Evolutionary conservation across 2,329 filamentous ascomycete species (phyloP).

Genomic region (Cercospora zeina): DNA sequence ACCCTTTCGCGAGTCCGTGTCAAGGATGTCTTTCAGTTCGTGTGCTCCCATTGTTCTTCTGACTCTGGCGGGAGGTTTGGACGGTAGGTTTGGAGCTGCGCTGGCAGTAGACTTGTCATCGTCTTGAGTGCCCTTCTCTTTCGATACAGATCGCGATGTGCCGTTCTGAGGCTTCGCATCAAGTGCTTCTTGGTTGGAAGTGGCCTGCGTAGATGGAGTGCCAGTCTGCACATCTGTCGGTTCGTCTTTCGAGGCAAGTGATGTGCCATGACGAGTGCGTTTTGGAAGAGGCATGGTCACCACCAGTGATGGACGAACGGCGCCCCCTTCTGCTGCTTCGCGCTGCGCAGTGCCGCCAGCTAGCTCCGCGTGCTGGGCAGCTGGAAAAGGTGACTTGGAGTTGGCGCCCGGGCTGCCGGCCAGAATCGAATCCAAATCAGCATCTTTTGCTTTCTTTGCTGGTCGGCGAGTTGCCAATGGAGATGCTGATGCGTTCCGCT

Average conservation of each 20-base stretch:
- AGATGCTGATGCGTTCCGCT: conserved; percentile 4
- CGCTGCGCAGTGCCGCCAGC: not conserved
- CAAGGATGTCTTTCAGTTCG: conserved; percentile 11
- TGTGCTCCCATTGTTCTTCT: conserved; percentile 8
- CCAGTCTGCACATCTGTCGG: not conserved
- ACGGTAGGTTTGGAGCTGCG: not conserved
- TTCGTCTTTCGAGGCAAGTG: not conserved
- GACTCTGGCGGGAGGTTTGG: not conserved
- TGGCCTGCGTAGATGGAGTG: not conserved
- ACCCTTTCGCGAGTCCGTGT: not conserved
- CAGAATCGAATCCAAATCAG: not conserved
- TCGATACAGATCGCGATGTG: not conserved
- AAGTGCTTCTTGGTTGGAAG: not conserved
- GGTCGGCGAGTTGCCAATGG: not conserved
- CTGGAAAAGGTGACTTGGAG: not conserved
- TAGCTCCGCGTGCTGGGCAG: not conserved
- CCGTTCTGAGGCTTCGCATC: not conserved
- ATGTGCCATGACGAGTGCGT: not conserved
- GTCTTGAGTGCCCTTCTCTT: not conserved
- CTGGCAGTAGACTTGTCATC: not conserved
- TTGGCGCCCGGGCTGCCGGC: not conserved
- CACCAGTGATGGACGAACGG: not conserved
- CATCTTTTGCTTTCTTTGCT: conserved; percentile 1
- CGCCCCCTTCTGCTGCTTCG: not conserved
- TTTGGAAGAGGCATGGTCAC: not conserved